phyloP scores from a whole-genome alignment of 2,329 filamentous ascomycete genomes.

The Penicillium fuscoglaucum region DNA sequence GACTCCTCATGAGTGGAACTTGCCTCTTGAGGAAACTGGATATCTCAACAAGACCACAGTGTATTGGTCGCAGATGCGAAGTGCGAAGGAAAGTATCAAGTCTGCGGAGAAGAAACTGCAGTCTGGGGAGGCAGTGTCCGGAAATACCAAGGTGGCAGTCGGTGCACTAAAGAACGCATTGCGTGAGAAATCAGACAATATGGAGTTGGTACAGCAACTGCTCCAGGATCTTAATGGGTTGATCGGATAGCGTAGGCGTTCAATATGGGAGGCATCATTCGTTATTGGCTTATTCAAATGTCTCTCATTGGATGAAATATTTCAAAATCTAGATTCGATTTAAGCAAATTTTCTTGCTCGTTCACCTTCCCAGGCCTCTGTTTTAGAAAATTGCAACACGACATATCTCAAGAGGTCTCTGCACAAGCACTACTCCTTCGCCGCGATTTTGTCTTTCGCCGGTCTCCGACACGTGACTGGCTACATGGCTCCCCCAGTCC shows the following conservation, averaged over 20 bases:
- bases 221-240: slow-evolving; percentile 6
- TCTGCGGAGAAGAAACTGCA: slow-evolving; percentile 1
- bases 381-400: neutral
- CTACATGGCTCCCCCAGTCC: too few relatives aligned
- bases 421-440: too few relatives aligned
- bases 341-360: neutral
- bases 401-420: neutral
- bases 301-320: neutral
- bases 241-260: neutral
- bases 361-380: neutral
- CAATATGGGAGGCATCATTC: neutral
- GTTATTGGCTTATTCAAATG: neutral
- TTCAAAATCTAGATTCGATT: neutral
- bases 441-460: too few relatives aligned
- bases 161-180: neutral
- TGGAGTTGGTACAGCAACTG: neutral
- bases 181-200: slow-evolving; percentile 3
- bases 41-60: slow-evolving; percentile 18
- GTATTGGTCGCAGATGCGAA: slow-evolving; percentile 24
- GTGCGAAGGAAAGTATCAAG: slow-evolving; percentile 3
- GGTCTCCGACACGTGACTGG: too few relatives aligned
- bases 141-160: neutral
- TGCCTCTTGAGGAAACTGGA: slow-evolving; percentile 25
- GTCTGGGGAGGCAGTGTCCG: neutral
- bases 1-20: slow-evolving; percentile 23